phyloP scores from a whole-genome alignment of 2,329 filamentous ascomycete genomes.

The Fusarium citri region DNA sequence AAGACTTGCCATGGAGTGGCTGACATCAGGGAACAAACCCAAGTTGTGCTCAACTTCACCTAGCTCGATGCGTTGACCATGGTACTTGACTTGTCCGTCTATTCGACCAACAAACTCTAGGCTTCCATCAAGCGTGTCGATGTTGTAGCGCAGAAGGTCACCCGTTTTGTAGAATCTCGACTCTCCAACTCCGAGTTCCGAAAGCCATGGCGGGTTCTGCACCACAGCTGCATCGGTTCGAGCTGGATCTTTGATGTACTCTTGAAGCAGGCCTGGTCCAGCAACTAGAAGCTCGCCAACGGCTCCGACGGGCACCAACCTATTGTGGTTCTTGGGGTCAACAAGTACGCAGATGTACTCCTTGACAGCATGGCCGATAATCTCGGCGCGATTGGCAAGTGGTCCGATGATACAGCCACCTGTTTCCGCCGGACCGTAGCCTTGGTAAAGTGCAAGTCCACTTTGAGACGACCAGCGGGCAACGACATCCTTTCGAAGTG shows the following conservation, averaged over 20 bases:
- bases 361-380: background rate
- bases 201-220: background rate
- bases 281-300: background rate
- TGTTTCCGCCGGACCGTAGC: constrained; percentile 3
- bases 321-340: background rate
- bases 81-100: constrained; percentile 1
- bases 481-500: constrained; percentile 1
- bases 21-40: background rate
- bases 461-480: background rate
- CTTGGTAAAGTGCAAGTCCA: background rate
- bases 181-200: constrained; percentile 1
- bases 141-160: background rate
- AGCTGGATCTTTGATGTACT: background rate
- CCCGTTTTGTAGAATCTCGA: background rate
- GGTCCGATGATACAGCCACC: background rate
- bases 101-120: background rate
- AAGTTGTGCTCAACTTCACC: background rate
- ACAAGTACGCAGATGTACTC: constrained; percentile 1
- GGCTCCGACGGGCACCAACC: background rate
- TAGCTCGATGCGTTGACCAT: background rate
- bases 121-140: background rate
- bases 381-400: background rate
- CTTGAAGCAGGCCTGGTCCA: background rate
- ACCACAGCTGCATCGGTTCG: background rate
- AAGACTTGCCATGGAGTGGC: background rate